Conservation (phyloP, 192 early-diverging fungal genomes). For the Gaertneriomyces semiglobifer region DNA sequence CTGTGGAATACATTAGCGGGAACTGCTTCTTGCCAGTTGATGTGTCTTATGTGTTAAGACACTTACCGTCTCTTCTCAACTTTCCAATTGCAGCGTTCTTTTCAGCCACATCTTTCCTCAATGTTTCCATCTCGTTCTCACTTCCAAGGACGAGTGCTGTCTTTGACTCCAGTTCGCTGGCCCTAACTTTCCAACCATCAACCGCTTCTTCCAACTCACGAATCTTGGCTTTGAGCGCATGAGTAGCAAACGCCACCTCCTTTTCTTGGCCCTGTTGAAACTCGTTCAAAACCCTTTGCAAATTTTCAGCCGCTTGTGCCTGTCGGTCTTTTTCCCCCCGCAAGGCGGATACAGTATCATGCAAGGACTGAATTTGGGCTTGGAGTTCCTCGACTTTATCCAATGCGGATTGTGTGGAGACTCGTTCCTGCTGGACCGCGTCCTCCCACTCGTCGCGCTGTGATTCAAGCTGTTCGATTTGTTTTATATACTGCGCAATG, state of each 20-base stretch:
- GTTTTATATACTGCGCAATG: conserved; percentile 51
- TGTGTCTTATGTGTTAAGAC: background rate
- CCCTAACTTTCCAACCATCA: conserved; percentile 28
- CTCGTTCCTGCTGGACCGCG: conserved; percentile 50
- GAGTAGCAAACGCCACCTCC: conserved; percentile 58
- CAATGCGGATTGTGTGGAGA: conserved; percentile 45
- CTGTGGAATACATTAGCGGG: conserved; percentile 30
- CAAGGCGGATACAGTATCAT: conserved; percentile 44
- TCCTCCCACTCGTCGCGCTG: conserved; percentile 67
- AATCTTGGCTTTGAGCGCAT: too few relatives aligned
- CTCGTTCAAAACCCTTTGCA: conserved; percentile 83
- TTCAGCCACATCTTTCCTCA: conserved; percentile 41
- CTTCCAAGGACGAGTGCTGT: conserved; percentile 30
- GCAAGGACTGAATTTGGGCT: conserved; percentile 42
- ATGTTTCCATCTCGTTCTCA: background rate
- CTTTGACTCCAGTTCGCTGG: conserved; percentile 42
- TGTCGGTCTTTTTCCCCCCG: conserved; percentile 56
- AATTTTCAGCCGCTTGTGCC: conserved; percentile 62
- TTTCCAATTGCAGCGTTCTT: conserved; percentile 73
- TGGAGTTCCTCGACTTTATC: conserved; percentile 47
- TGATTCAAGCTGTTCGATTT: conserved; percentile 55
- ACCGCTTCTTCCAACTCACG: too few relatives aligned
- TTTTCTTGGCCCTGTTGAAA: conserved; percentile 71
- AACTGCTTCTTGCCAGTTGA: background rate
- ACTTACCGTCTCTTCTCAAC: conserved; percentile 66